These are phyloP conservation scores for Boletus tylopilopsis DNA, from an alignment of 768 basidiomycete genomes.

Conservation along the genomic window DNA sequence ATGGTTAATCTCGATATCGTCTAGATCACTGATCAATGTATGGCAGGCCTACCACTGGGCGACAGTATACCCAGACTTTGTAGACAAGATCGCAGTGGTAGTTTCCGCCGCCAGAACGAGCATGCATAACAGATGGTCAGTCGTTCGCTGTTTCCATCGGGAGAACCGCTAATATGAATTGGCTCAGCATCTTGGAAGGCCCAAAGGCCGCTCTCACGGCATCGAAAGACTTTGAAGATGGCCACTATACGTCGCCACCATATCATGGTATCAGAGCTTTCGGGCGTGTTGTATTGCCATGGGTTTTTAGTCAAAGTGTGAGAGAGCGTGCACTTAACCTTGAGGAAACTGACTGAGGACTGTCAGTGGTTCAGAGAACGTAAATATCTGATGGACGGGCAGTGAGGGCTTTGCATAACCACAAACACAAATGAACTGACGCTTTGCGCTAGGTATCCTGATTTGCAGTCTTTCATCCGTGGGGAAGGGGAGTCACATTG, in stretches of 20 bases:
- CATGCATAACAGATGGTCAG: conserved; percentile 51
- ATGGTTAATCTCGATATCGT: not conserved
- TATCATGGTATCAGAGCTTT: conserved; percentile 52
- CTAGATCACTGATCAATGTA: not conserved
- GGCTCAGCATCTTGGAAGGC: conserved; percentile 50
- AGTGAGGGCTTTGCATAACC: conserved; percentile 24
- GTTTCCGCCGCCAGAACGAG: conserved; percentile 55
- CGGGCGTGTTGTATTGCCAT: conserved; percentile 46
- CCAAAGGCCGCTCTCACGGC: conserved; percentile 48
- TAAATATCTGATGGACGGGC: conserved; percentile 38
- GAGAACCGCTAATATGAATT: not conserved
- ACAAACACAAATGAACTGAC: not conserved
- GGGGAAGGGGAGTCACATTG: conserved; percentile 47
- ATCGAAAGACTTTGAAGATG: conserved; percentile 50
- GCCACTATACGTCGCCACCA: conserved; percentile 46
- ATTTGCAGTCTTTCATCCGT: conserved; percentile 45
- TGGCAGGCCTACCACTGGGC: conserved; percentile 53
- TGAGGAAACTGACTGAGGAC: conserved; percentile 40
- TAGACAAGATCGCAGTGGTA: conserved; percentile 41
- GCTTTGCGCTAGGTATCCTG: conserved; percentile 36
- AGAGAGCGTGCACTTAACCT: conserved; percentile 74
- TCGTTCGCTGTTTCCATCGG: not conserved
- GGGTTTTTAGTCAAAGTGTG: conserved; percentile 54
- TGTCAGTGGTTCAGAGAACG: conserved; percentile 48
- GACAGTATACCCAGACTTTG: conserved; percentile 49